Conservation (phyloP, 2,329 filamentous ascomycete genomes). For the Alternaria rosae region DNA sequence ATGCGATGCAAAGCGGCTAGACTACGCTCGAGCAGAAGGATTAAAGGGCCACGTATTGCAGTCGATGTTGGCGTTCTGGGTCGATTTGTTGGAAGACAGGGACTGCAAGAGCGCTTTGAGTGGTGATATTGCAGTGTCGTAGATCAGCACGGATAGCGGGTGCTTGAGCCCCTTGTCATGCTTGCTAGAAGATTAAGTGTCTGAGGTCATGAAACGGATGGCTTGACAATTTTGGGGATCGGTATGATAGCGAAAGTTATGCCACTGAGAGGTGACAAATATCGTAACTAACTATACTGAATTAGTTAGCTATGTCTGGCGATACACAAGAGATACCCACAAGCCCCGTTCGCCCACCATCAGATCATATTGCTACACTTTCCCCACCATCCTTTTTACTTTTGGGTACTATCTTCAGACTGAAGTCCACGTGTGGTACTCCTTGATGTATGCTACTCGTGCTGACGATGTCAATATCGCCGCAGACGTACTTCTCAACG, state of each 20-base stretch:
- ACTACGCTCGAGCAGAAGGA: background rate
- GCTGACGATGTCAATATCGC: conserved; percentile 93
- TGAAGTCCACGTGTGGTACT: conserved; percentile 92
- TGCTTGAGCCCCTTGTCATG: background rate
- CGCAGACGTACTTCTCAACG: conserved; percentile 77
- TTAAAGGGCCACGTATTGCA: background rate
- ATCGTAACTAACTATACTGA: background rate
- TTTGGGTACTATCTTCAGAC: conserved; percentile 78
- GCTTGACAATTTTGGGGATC: background rate
- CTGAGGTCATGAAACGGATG: background rate
- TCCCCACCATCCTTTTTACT: conserved; percentile 32
- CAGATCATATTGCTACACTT: conserved; percentile 14
- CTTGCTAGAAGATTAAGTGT: background rate
- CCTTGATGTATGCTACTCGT: conserved; percentile 98
- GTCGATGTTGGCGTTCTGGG: background rate
- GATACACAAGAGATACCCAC: background rate
- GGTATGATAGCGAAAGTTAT: background rate
- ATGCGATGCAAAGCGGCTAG: background rate
- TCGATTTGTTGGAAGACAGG: background rate
- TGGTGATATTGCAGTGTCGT: background rate
- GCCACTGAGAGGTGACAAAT: background rate
- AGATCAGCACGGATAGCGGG: background rate
- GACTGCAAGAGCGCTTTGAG: background rate
- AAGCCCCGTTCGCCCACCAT: too few relatives aligned
- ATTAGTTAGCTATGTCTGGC: background rate